Evolutionary conservation across 345 rosid genomes (phyloP).

Genomic region (Populus davidiana): DNA sequence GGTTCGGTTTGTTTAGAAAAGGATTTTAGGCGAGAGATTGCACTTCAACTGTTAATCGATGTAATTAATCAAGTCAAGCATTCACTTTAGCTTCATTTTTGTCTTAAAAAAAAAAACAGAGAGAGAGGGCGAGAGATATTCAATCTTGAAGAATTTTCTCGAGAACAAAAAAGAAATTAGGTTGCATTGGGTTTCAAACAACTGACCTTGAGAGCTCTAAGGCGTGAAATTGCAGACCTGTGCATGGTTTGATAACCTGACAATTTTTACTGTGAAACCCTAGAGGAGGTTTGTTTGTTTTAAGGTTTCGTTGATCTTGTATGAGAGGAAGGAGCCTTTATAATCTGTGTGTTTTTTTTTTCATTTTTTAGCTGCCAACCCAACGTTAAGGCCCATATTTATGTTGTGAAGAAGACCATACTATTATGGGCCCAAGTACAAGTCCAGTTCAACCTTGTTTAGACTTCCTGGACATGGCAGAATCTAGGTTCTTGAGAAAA

Average conservation of each 20-base stretch:
- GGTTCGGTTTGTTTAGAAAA: not conserved
- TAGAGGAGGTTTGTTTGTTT: not conserved
- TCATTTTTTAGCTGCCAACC: too few species aligned
- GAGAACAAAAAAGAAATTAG: constrained; percentile 1
- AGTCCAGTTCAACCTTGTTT: too few species aligned
- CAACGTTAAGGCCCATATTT: too few species aligned
- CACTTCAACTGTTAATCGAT: not conserved
- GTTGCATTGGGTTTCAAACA: not conserved
- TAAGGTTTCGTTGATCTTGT: constrained; percentile 1
- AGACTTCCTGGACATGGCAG: too few species aligned
- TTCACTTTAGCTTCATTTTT: not conserved
- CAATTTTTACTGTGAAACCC: not conserved
- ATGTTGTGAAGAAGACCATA: too few species aligned
- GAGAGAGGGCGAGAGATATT: not conserved
- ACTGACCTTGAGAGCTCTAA: constrained; percentile 27
- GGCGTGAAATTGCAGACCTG: constrained; percentile 25
- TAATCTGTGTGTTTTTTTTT: not conserved
- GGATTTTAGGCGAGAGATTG: not conserved
- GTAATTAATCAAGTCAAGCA: not conserved
- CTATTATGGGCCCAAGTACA: too few species aligned
- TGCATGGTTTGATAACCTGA: constrained; percentile 12
- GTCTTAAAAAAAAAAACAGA: not conserved
- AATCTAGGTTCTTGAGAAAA: too few species aligned
- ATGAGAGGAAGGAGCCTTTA: constrained; percentile 9
- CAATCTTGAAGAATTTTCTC: not conserved